Conservation (phyloP, 257 asterid genomes). For the Fraxinus cuspidata region DNA sequence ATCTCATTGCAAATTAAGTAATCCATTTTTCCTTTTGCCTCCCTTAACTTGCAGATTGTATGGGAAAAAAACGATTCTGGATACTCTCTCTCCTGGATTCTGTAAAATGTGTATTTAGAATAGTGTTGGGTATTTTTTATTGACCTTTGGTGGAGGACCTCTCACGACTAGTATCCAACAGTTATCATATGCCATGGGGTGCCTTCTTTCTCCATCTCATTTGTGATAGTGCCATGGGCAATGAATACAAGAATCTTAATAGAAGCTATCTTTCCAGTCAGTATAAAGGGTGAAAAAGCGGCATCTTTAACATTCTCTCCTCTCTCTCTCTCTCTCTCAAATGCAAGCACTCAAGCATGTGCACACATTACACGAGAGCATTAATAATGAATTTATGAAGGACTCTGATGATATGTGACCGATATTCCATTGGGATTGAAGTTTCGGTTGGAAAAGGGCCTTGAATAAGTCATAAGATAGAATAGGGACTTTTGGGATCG, state of each 20-base stretch:
- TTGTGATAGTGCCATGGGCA: slow-evolving; percentile 20
- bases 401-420: too few species aligned
- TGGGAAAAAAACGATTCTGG: slow-evolving; percentile 26
- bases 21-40: background rate
- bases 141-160: background rate
- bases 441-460: too few species aligned
- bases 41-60: slow-evolving; percentile 35
- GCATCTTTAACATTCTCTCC: slow-evolving; percentile 25
- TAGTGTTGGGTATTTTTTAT: too few species aligned
- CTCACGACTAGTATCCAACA: slow-evolving; percentile 3
- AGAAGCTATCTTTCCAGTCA: slow-evolving; percentile 24
- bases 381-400: too few species aligned
- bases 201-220: slow-evolving; percentile 19
- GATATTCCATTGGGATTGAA: too few species aligned
- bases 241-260: slow-evolving; percentile 22
- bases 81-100: too few species aligned
- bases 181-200: slow-evolving; percentile 11
- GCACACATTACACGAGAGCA: too few species aligned
- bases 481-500: too few species aligned
- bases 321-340: background rate
- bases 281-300: slow-evolving; percentile 12
- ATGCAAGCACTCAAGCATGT: too few species aligned
- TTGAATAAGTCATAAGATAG: too few species aligned
- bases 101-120: too few species aligned
- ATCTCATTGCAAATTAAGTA: too few species aligned